Percentiles rank a stretch among this genome's conserved stretches.
Conservation (phyloP, 2,329 filamentous ascomycete genomes). For the Mycosphaerella arachidis region DNA sequence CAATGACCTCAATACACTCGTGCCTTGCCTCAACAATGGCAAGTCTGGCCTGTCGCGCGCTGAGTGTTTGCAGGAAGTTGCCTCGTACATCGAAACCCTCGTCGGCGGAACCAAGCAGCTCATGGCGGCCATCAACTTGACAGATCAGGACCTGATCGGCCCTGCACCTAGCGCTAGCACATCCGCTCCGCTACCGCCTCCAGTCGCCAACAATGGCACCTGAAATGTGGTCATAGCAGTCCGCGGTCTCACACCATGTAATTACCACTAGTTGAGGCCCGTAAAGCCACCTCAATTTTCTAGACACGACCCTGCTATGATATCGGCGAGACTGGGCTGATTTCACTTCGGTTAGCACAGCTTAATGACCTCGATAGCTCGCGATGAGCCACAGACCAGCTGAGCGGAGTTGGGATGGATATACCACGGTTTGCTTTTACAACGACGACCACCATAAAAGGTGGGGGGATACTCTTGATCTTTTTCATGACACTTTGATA, state of each 20-base stretch:
- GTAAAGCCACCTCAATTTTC: neutral
- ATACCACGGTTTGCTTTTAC: constrained; percentile 10
- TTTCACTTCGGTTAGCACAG: neutral
- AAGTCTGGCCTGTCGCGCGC: constrained; percentile 70
- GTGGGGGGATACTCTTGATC: neutral
- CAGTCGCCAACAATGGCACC: neutral
- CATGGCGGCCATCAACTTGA: constrained; percentile 4
- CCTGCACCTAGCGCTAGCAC: neutral
- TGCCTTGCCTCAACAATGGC: constrained; percentile 68
- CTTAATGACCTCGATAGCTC: neutral
- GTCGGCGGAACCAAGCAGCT: constrained; percentile 57
- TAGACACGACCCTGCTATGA: neutral
- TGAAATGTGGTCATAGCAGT: neutral
- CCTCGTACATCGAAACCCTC: constrained; percentile 72
- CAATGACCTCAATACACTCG: constrained; percentile 70
- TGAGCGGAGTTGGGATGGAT: constrained; percentile 6
- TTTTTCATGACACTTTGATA: constrained; percentile 1
- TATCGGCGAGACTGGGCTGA: neutral
- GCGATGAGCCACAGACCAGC: neutral
- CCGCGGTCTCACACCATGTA: neutral
- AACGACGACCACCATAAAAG: neutral
- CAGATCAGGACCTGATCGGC: neutral
- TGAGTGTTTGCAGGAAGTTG: constrained; percentile 68
- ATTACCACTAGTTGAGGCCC: neutral
- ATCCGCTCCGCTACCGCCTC: neutral